Base-by-base conservation (phyloP, 2,329 filamentous ascomycete genomes). In the Bipolaris zeicola region DNA sequence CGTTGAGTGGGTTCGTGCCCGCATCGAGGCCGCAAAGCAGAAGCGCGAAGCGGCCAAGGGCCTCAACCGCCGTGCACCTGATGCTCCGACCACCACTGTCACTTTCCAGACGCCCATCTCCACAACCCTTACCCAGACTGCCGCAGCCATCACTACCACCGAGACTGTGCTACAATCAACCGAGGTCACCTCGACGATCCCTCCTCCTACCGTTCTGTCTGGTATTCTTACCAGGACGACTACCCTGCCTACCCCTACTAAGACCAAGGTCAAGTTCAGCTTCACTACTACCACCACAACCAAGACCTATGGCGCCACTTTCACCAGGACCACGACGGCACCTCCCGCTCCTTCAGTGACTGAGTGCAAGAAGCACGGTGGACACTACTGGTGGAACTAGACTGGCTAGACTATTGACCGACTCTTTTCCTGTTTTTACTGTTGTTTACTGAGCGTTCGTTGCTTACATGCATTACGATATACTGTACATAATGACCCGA, bases 171-270 rank as follows among this genome's bases (percentile, higher is more conserved):
- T 74, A 5, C 43, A 64, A 22, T 66, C 65, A 11, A 61, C 60
- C 1, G 67, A 69, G 1, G 61, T 63, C 10, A 70, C 69, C 1
- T 67, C 63, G 2, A 76, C 69, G 0, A 57, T 76, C 1, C 73
- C 76, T 3, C 71, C 76, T 16, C 60, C 64, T 3, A 79, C 77
- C 0, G 63, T 78, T 8, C 69, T 69, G 43, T 72, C 68, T 5
- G 76, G 76, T 8, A 56, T 69, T 14, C 69, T 65, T 14, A 75
- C 70, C 1, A 54, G 59, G 2, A 76, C 71, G 0, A 67, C 71
- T 8, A 78, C 76, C 1, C 67, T 73, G 1, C 74, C 76, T 5
- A 74, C 74, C 1, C 67, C 68, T 0, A 77, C 74, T 0, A 75
- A 74, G 56, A 76, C 75, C 3, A 61, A 64, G 6, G 46, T 73